Percentiles rank a stretch among this genome's conserved stretches.
phyloP scores from a whole-genome alignment of 139 green algal species.

The Diplosphaera chodatii region DNA sequence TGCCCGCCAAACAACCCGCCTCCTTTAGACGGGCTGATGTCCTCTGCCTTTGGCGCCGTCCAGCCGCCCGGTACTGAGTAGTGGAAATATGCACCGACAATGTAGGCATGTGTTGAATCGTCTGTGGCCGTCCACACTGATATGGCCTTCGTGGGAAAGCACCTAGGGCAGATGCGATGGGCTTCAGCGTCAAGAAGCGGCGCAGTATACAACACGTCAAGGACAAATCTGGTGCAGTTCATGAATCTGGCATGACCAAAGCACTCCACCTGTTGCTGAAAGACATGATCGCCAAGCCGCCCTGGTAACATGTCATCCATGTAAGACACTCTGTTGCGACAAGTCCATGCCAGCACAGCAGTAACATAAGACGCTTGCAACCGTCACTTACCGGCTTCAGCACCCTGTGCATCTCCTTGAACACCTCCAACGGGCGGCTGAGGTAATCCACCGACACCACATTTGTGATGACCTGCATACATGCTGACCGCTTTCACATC shows the following conservation, averaged over 20 bases:
- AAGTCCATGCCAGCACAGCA: too few species aligned
- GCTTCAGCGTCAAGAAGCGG: too few species aligned
- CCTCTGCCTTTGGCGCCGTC: constrained; percentile 39
- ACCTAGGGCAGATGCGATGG: constrained; percentile 21
- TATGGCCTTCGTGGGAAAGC: constrained; percentile 82
- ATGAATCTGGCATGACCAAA: too few species aligned
- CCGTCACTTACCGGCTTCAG: too few species aligned
- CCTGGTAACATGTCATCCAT: too few species aligned
- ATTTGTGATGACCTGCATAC: constrained; percentile 40
- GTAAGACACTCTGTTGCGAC: too few species aligned
- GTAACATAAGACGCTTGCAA: too few species aligned
- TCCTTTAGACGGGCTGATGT: constrained; percentile 64
- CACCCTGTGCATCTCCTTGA: constrained; percentile 79
- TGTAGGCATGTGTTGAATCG: constrained; percentile 60
- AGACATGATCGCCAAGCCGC: constrained; percentile 71
- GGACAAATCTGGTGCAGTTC: too few species aligned
- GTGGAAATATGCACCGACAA: constrained; percentile 87
- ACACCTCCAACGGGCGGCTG: constrained; percentile 73
- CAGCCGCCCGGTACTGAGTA: constrained; percentile 75
- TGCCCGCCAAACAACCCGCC: constrained; percentile 27
- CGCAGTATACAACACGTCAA: too few species aligned
- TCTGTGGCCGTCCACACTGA: constrained; percentile 50
- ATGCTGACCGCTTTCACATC: too few species aligned
- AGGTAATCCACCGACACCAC: constrained; percentile 67
- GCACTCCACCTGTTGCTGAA: constrained; percentile 86